Evolutionary conservation across 805 yeast genomes (phyloP), one percentile per base, ranked within the genome.

Genomic region (Saccharomycopsis babjevae): DNA sequence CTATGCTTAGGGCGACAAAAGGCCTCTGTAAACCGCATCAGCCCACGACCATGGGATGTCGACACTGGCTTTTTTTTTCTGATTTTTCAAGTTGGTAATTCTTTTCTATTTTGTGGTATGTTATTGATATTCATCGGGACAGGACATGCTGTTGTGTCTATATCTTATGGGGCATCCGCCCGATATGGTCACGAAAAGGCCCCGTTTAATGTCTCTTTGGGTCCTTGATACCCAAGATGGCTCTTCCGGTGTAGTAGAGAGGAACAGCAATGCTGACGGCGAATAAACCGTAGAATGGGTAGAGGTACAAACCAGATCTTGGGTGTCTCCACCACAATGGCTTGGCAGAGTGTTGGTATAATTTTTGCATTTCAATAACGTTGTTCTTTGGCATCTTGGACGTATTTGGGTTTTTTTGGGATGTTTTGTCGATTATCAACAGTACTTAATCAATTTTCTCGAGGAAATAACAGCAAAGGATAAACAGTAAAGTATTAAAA

Each of bases 271-370:
- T 79, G 67, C 85, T 72, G 65, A 83, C 75, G 64, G 86, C 75
- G 73, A 86, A 84, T 62, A 83, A 78, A 64, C 85, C 86, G 78
- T 79, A 83, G 80, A 82, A 86, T 71, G 92, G 91, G 76, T 82
- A 83, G 64, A 86, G 81, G 71, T 83, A 73, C 67, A 78, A 73
- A 77, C 83, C 85, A 68, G 90, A 79, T 70, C 82, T 79, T 69
- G 84, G 84, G 70, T 78, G 79, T 76, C 79, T 77, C 77, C 75
- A 69, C 84, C 82, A 83, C 68, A 82, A 73, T 67, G 85, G 85
- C 72, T 83, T 83, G 60, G 76, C 73, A 57, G 85, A 76, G 50
- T 74, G 63, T 75, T 83, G 87, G 78, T 79, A 83, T 65, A 80
- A 68, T 74, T 77, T 83, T 77, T 83, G 87, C 68, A 80, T 70